Evolutionary conservation across 2,329 filamentous ascomycete genomes (phyloP), one percentile per base, ranked within the genome.

Genomic region (Colletotrichum aenigma): DNA sequence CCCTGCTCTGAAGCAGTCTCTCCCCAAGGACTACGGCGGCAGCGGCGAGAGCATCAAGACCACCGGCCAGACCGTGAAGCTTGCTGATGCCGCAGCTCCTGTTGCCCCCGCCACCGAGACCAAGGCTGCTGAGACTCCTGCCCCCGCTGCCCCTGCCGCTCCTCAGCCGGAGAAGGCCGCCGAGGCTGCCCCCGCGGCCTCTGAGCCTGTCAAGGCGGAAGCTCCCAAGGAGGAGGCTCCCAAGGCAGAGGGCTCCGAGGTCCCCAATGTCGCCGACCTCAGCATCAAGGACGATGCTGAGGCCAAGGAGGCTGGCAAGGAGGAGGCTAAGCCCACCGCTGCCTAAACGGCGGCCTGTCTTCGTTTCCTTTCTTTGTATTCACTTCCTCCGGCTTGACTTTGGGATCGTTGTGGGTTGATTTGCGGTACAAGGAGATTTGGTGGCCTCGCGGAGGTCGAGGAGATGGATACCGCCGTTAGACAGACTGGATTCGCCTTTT

Each of bases 11-110:
- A 92, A 91, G 15, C 87, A 90, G 64, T 89, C 90, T 61, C 86
- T 98, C 65, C 95, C 96, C 3, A 89, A 90, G 78, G 91, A 90
- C 76, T 98, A 98, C 82, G 96, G 96, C 72, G 96, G 96, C 30
- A 92, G 93, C 79, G 93, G 91, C 65, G 80, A 82, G 16, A 84
- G 81, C 55, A 84, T 87, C 70, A 86, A 84, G 79, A 38, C 48
- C 26, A 82, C 85, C 32, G 85, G 83, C 13, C 73, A 82, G 43
- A 80, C 82, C 3, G 80, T 87, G 30, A 66, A 79, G 34, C 77
- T 86, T 26, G 78, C 76, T 8, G 79, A 81, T 7, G 65, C 66
- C 43, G 56, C 26, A 52, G 76, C 56, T 24, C 43, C 75, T 10
- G 71, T 34, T 30, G 10, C 68, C n/a, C 66, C 74, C 26, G 77